A percentile compares a stretch with the other conserved stretches of the same genome.
phyloP scores from a whole-genome alignment of 768 basidiomycete species.

The Auriculariales sp. region DNA sequence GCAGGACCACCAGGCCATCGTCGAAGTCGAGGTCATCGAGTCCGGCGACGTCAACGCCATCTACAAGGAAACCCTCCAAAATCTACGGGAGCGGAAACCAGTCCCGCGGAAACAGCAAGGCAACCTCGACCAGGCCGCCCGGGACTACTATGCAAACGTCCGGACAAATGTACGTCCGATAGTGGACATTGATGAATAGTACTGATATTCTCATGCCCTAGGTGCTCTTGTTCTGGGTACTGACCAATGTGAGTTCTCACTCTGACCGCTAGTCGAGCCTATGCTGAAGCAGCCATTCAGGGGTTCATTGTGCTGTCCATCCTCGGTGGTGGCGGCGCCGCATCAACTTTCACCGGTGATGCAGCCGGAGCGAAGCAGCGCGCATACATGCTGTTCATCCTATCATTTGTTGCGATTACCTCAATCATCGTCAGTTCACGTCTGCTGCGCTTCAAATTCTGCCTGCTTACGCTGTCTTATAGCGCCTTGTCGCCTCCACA shows the following conservation, averaged over 20 bases:
- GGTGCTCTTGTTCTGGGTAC: conserved; percentile 66
- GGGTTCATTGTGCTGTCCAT: conserved; percentile 57
- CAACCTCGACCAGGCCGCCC: conserved; percentile 60
- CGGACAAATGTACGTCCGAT: conserved; percentile 50
- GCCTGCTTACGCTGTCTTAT: no score
- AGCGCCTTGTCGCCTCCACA: no score
- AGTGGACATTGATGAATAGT: background rate
- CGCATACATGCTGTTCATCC: conserved; percentile 65
- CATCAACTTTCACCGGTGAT: conserved; percentile 42
- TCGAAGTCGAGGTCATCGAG: conserved; percentile 75
- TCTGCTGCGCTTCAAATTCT: no score
- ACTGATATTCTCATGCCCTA: conserved; percentile 11
- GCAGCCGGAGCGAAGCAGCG: conserved; percentile 35
- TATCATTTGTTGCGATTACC: conserved; percentile 68
- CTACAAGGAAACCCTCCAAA: conserved; percentile 71
- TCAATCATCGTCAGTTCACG: conserved; percentile 34
- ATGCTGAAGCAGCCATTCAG: conserved; percentile 20
- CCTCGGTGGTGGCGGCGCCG: conserved; percentile 41
- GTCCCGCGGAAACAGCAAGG: conserved; percentile 25
- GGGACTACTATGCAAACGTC: conserved; percentile 80
- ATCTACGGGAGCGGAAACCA: conserved; percentile 45
- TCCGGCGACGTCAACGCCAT: conserved; percentile 70
- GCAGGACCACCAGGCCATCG: conserved; percentile 66
- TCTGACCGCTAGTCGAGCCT: background rate
- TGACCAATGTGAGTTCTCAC: conserved; percentile 52